Percentiles rank a stretch among this genome's conserved stretches.
These are phyloP conservation scores for Daldinia caldariorum DNA, from an alignment of 495 filamentous ascomycete genomes.

Conservation along the genomic window DNA sequence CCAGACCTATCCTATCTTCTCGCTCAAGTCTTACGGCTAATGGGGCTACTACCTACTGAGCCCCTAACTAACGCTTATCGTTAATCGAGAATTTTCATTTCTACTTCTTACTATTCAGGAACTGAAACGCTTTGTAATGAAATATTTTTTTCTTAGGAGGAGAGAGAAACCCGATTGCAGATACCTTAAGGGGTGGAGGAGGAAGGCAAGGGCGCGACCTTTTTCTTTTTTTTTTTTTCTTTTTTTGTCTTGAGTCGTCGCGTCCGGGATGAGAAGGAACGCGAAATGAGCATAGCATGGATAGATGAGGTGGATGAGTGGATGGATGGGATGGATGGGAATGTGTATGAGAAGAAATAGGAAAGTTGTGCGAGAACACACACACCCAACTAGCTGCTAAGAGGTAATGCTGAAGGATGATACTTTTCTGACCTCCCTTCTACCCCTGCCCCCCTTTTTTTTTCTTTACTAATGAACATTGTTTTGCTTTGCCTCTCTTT, in stretches of 20 bases:
- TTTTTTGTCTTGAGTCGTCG: neutral
- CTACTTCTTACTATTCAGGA: constrained; percentile 11
- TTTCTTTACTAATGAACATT: neutral
- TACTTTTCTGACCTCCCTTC: neutral
- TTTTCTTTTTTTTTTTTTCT: constrained; percentile 4
- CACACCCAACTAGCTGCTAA: neutral
- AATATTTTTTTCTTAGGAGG: constrained; percentile 19
- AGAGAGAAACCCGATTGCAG: neutral
- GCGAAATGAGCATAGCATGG: neutral
- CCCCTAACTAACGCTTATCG: neutral
- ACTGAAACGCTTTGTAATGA: constrained; percentile 42
- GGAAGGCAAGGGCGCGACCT: neutral
- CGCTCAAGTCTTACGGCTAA: neutral
- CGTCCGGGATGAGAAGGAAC: neutral
- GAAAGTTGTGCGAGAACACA: constrained; percentile 27
- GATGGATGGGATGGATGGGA: neutral
- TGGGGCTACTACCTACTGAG: neutral
- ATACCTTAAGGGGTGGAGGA: constrained; percentile 10
- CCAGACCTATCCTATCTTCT: neutral
- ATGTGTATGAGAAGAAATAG: constrained; percentile 21
- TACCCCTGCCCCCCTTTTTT: neutral
- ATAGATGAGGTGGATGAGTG: neutral
- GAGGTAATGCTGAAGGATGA: constrained; percentile 22
- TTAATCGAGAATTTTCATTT: constrained; percentile 15
- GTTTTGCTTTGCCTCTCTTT: neutral